phyloP scores from a whole-genome alignment of 225 moss, liverwort and hornwort genomes.

The Rhytidiadelphus loreus region DNA sequence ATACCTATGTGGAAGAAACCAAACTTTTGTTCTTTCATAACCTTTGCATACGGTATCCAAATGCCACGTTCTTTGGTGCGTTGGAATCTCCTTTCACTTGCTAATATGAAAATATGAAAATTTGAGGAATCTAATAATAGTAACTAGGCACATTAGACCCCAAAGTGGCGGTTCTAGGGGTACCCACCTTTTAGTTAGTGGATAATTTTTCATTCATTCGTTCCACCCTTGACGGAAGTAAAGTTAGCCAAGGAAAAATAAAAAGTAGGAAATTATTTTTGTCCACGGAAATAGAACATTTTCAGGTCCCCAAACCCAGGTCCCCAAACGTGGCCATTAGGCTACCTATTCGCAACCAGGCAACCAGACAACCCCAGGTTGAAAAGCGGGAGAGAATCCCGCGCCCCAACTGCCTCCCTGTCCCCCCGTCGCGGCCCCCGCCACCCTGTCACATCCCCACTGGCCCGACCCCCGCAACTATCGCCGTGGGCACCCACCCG shows the following conservation, averaged over 20 bases:
- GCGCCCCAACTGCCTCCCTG: not conserved
- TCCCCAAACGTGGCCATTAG: not conserved
- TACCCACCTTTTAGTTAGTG: no score
- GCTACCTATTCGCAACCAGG: conserved; percentile 2
- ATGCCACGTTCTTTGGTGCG: no score
- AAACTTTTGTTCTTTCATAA: no score
- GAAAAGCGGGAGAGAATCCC: conserved; percentile 14
- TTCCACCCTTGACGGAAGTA: not conserved
- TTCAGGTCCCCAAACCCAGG: not conserved
- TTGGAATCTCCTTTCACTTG: no score
- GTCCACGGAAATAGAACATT: no score
- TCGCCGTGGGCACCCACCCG: not conserved
- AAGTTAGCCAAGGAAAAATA: not conserved
- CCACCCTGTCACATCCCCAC: not conserved
- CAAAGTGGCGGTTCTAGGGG: no score
- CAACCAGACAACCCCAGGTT: conserved; percentile 8
- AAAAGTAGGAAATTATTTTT: not conserved
- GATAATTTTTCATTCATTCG: not conserved
- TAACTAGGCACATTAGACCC: no score
- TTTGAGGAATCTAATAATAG: no score
- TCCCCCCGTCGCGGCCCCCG: not conserved
- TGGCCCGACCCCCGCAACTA: not conserved
- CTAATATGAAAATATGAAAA: no score
- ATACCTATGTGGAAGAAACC: no score
- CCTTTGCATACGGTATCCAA: no score